Percentiles rank a stretch among this genome's conserved stretches.
These are phyloP conservation scores for Chlamydomonas sp. DNA, from an alignment of 139 green algal species.

Conservation along the genomic window DNA sequence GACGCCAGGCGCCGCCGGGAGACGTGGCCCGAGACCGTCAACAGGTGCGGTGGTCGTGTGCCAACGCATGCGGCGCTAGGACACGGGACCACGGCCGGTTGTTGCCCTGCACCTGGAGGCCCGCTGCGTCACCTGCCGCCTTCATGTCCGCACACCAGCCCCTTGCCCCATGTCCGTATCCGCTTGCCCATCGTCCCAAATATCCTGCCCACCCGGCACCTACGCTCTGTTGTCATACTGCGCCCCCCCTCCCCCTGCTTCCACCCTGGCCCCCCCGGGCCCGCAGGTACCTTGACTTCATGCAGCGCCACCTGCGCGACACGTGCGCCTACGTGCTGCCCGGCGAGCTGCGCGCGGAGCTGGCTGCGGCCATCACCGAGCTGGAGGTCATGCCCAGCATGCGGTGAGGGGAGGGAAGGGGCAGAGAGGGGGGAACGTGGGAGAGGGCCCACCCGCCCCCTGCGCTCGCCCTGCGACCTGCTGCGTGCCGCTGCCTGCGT, in stretches of 20 bases:
- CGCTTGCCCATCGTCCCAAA: no score
- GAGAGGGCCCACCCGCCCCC: no score
- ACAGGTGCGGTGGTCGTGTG: conserved; percentile 19
- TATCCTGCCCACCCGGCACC: no score
- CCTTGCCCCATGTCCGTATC: no score
- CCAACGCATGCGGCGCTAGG: no score
- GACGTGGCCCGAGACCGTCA: conserved; percentile 58
- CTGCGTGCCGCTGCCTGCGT: background rate
- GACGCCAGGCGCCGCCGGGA: conserved; percentile 43
- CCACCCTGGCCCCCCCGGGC: no score
- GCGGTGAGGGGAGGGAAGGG: background rate
- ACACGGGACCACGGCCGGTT: no score
- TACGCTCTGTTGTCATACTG: background rate
- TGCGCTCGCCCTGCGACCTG: no score
- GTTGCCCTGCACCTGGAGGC: no score
- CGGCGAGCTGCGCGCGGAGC: conserved; percentile 27
- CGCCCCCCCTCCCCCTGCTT: background rate
- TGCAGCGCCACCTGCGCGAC: conserved; percentile 38
- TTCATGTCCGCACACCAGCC: no score
- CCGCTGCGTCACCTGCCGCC: no score
- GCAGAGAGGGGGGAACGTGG: background rate
- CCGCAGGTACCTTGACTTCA: conserved; percentile 60
- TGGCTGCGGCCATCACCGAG: conserved; percentile 40
- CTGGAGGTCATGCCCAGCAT: conserved; percentile 55
- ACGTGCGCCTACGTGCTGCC: conserved; percentile 39